phyloP scores from a whole-genome alignment of 495 filamentous ascomycete species.

The Trypethelium eluteriae region DNA sequence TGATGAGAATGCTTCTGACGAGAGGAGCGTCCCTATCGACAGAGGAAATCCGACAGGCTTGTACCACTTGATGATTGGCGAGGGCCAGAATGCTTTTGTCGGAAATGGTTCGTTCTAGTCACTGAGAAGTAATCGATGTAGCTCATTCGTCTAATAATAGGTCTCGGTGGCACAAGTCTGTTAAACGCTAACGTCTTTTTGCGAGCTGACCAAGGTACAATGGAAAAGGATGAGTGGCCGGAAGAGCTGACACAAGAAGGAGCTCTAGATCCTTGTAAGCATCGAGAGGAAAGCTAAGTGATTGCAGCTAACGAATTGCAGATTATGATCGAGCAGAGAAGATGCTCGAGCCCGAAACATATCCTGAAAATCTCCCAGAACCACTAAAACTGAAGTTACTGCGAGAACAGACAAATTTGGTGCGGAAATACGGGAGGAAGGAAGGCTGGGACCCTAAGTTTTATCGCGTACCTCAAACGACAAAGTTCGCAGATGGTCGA shows the following conservation, averaged over 20 bases:
- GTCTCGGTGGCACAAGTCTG: constrained; percentile 56
- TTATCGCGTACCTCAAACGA: constrained; percentile 52
- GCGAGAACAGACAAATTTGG: constrained; percentile 44
- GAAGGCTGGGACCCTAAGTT: constrained; percentile 34
- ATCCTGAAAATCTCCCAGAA: constrained; percentile 49
- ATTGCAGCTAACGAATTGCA: constrained; percentile 20
- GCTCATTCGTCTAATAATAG: constrained; percentile 27
- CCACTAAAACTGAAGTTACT: constrained; percentile 52
- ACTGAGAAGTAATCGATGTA: not conserved
- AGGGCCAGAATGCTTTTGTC: constrained; percentile 59
- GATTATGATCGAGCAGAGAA: constrained; percentile 50
- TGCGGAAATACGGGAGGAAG: constrained; percentile 41
- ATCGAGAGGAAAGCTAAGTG: not conserved
- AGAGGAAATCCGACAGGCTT: constrained; percentile 51
- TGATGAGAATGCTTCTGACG: constrained; percentile 38
- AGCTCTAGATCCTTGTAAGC: constrained; percentile 29
- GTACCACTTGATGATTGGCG: constrained; percentile 56
- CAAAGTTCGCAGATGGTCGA: constrained; percentile 50
- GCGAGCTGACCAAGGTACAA: constrained; percentile 48
- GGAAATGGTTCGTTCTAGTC: constrained; percentile 47
- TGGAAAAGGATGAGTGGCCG: constrained; percentile 53
- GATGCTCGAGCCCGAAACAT: constrained; percentile 53
- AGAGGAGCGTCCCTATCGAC: constrained; percentile 39
- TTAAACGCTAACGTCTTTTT: constrained; percentile 64
- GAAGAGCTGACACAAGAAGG: constrained; percentile 43